These are phyloP conservation scores for Solanum chilense DNA, from an alignment of 257 asterid species.

Conservation along the genomic window DNA sequence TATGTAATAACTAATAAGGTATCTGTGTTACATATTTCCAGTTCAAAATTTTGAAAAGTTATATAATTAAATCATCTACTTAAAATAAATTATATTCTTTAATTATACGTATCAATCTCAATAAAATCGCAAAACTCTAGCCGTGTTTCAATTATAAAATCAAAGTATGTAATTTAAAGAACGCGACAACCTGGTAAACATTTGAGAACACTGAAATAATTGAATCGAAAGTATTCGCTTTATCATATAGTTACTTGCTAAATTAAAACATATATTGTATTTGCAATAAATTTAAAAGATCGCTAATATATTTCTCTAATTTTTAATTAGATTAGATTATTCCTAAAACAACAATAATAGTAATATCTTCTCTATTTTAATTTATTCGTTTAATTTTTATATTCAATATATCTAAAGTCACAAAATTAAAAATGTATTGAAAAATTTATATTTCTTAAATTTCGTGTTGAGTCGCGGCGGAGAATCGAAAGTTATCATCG, in stretches of 20 bases:
- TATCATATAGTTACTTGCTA: not conserved
- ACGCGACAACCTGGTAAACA: not conserved
- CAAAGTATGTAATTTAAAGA: not conserved
- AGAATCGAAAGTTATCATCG: not conserved
- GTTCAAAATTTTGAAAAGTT: not conserved
- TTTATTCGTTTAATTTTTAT: not conserved
- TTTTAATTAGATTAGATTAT: not conserved
- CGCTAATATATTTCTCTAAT: not conserved
- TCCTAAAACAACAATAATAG: not conserved
- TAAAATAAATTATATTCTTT: not conserved
- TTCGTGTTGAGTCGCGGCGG: rapidly evolving
- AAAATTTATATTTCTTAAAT: not conserved
- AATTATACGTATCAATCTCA: not conserved
- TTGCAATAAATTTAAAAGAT: not conserved
- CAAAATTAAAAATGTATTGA: not conserved
- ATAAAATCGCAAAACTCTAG: not conserved
- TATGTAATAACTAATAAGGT: not conserved
- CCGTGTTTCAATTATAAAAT: not conserved
- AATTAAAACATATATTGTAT: not conserved
- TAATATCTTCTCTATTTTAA: not conserved
- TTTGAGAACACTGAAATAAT: not conserved
- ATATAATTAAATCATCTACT: not conserved
- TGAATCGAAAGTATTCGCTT: not conserved
- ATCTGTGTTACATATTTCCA: rapidly evolving
- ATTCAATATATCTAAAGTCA: rapidly evolving